Base-by-base conservation (phyloP, 2,329 filamentous ascomycete genomes). In the Fusarium sp. region DNA sequence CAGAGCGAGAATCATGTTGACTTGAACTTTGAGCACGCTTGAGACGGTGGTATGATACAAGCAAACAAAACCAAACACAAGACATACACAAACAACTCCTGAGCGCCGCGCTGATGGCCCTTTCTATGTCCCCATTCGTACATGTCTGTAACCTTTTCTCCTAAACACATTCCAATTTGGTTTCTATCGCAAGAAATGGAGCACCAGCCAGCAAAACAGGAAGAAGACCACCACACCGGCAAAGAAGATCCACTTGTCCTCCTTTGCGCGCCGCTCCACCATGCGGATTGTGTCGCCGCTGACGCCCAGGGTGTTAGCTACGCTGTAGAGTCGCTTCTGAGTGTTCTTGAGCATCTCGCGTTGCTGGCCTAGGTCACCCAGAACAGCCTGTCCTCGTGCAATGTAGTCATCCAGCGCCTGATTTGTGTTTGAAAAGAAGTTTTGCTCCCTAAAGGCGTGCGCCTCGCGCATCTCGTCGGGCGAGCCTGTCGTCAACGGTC, bases 241-340 rank as follows among this genome's bases (percentile, higher is more conserved):
- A 84, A 91, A 91, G 76, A 99, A 99, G 32, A 99, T 96, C 93
- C 93, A 98, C 79, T 97, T 98, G 76, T 99, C 95, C 80, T 98
- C 91, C 76, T 88, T 91, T 46, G 95, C 93, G 62, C 95, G 84
- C 68, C 95, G 81, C 79, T 98, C 94, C 38, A 99, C 90, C 92
- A 95, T 98, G 42, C 95, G 88, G 65, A 99, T 99, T 2, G 95
- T 99, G 75, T 98, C 94, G 19, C 94, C 93, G 72, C 91, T 96
- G 58, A 99, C 86, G 0, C 95, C 95, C 43, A 99, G 79, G 22
- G 95, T 98, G 74, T 96, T 98, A 7, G 92, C 95, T 19, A 97
- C 93, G 69, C 87, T 94, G 74, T 98, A 98, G 45, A 99, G 81
- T 74, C 88, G 88, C 75, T 90, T 90, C 78, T 99, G 95, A 22